A percentile compares a stretch with the other conserved stretches of the same genome.
phyloP scores from a whole-genome alignment of 805 yeast genomes.

The Metschnikowia bowlesiae region DNA sequence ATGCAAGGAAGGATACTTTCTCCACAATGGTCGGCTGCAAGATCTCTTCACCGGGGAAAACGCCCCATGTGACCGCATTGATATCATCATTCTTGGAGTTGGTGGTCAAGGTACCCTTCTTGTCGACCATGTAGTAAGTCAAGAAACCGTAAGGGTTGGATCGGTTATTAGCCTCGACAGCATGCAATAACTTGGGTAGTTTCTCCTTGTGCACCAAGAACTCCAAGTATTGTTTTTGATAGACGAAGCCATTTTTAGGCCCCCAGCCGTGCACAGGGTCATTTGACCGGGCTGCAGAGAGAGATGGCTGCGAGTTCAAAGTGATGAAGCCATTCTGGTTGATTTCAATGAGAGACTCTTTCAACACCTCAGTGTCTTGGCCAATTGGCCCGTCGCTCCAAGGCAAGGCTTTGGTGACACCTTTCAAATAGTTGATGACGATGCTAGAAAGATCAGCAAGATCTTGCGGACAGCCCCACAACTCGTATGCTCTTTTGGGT shows the following conservation, averaged over 20 bases:
- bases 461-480: constrained; percentile 81
- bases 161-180: constrained; percentile 44
- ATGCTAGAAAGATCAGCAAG: constrained; percentile 58
- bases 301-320: constrained; percentile 90
- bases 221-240: constrained; percentile 91
- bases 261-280: constrained; percentile 90
- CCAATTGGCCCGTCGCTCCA: constrained; percentile 94
- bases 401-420: constrained; percentile 72
- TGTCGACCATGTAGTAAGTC: constrained; percentile 74
- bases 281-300: constrained; percentile 70
- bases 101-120: constrained; percentile 52
- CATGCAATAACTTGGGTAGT: constrained; percentile 33
- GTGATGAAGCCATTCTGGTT: constrained; percentile 71
- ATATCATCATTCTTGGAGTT: constrained; percentile 74
- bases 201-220: constrained; percentile 62
- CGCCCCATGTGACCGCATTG: constrained; percentile 98
- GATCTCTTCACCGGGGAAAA: constrained; percentile 86
- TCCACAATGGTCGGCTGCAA: constrained; percentile 96
- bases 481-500: constrained; percentile 68
- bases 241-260: constrained; percentile 86
- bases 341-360: constrained; percentile 53
- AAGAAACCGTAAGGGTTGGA: constrained; percentile 39
- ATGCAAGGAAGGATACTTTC: constrained; percentile 84
- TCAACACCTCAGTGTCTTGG: constrained; percentile 64
- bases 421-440: constrained; percentile 65